A percentile compares a stretch with the other conserved stretches of the same genome.
phyloP scores from a whole-genome alignment of 768 basidiomycete genomes.

The Pisolithus sp. region DNA sequence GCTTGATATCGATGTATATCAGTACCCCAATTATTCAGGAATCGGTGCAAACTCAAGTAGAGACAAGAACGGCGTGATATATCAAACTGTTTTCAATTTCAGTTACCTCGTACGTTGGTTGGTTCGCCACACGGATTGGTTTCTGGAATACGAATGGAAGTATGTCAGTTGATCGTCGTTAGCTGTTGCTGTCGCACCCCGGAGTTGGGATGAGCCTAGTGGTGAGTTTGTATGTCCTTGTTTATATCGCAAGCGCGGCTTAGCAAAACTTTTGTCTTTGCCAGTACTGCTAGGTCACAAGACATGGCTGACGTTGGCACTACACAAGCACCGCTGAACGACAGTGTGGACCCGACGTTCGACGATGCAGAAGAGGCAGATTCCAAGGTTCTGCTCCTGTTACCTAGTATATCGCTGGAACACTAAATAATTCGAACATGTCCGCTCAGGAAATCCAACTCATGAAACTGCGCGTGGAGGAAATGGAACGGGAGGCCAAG shows the following conservation, averaged over 20 bases:
- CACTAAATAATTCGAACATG: slow-evolving; percentile 11
- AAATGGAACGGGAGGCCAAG: slow-evolving; percentile 89
- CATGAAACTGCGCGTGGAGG: slow-evolving; percentile 89
- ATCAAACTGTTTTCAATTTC: background rate
- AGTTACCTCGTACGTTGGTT: background rate
- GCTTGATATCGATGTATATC: background rate
- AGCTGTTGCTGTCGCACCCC: background rate
- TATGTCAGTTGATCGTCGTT: too few relatives aligned
- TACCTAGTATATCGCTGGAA: slow-evolving; percentile 2
- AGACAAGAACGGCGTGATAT: background rate
- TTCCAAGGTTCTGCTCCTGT: slow-evolving; percentile 39
- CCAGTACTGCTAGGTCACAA: slow-evolving; percentile 7
- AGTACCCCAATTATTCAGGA: background rate
- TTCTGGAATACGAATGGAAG: too few relatives aligned
- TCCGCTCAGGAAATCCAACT: slow-evolving; percentile 70
- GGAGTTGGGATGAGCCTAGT: background rate
- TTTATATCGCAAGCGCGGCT: slow-evolving; percentile 19
- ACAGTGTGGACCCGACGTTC: slow-evolving; percentile 23
- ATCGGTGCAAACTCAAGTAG: background rate
- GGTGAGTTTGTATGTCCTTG: slow-evolving; percentile 17
- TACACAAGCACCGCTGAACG: slow-evolving; percentile 35
- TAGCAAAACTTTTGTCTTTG: slow-evolving; percentile 20
- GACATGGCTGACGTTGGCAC: slow-evolving; percentile 49
- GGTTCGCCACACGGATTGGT: too few relatives aligned
- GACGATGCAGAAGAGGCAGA: slow-evolving; percentile 63